A percentile compares a stretch with the other conserved stretches of the same genome.
These are phyloP conservation scores for Clarkia xantiana DNA, from an alignment of 345 rosid genomes.

Conservation along the genomic window DNA sequence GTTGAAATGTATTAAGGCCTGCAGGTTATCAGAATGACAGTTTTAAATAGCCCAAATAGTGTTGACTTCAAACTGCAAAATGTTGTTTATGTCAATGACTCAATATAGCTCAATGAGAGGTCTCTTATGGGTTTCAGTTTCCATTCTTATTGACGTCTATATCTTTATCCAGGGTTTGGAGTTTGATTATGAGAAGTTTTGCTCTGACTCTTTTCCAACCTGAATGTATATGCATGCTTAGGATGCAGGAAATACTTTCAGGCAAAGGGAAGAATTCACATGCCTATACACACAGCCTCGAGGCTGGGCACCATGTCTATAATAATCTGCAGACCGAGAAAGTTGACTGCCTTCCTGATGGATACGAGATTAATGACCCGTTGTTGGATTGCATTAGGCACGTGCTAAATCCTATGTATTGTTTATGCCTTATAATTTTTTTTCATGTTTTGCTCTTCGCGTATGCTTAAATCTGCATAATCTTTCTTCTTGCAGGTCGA, in stretches of 20 bases:
- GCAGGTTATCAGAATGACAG: no score
- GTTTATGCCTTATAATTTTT: neutral
- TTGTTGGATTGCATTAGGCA: constrained; percentile 89
- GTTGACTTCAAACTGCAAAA: no score
- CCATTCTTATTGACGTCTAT: no score
- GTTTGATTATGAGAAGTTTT: constrained; percentile 94
- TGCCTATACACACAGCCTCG: constrained; percentile 97
- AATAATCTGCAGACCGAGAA: constrained; percentile 83
- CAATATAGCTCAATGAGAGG: no score
- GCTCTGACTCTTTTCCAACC: constrained; percentile 78
- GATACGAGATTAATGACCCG: constrained; percentile 89
- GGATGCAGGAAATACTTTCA: constrained; percentile 94
- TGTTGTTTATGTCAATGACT: no score
- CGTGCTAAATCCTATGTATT: constrained; percentile 82
- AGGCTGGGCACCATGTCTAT: constrained; percentile 92
- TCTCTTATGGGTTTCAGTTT: no score
- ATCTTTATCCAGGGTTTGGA: constrained; percentile 53
- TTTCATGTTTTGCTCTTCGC: neutral
- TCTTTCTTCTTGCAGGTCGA: no score
- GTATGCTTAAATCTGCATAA: neutral
- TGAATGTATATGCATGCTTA: constrained; percentile 91
- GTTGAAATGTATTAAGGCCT: no score
- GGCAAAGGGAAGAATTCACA: constrained; percentile 86
- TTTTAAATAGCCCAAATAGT: no score
- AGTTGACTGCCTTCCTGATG: constrained; percentile 96